phyloP scores from a whole-genome alignment of 495 filamentous ascomycete genomes.

The Bacidia gigantensis region DNA sequence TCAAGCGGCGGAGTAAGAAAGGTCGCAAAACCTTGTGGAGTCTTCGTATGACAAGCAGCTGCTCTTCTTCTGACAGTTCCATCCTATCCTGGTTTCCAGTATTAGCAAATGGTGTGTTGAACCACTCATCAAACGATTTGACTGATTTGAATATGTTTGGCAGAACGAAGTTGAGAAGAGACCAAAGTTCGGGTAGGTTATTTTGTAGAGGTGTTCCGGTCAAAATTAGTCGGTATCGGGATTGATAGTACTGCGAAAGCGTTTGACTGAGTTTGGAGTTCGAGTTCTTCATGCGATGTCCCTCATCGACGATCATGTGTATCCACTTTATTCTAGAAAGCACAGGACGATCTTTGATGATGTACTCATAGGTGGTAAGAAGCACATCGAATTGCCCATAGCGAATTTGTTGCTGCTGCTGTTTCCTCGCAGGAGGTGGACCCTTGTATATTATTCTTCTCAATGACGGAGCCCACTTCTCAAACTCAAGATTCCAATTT shows the following conservation, averaged over 20 bases:
- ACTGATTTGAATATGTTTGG: conserved; percentile 99
- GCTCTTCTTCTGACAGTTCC: conserved; percentile 98
- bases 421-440: conserved; percentile 74
- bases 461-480: conserved; percentile 93
- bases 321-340: conserved; percentile 97
- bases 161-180: conserved; percentile 93
- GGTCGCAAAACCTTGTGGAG: conserved; percentile 95
- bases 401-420: conserved; percentile 84
- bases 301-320: conserved; percentile 99
- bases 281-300: conserved; percentile 99
- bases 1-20: conserved; percentile 93
- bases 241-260: conserved; percentile 85
- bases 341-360: conserved; percentile 93
- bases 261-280: conserved; percentile 92
- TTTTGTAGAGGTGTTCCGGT: conserved; percentile 97
- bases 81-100: conserved; percentile 96
- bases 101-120: conserved; percentile 98
- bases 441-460: conserved; percentile 90
- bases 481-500: conserved; percentile 97
- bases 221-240: conserved; percentile 87
- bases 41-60: conserved; percentile 93
- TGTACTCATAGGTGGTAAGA: conserved; percentile 96
- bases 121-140: conserved; percentile 99
- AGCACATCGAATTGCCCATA: conserved; percentile 93
- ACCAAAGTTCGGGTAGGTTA: conserved; percentile 92